Conservation (phyloP, 2,329 filamentous ascomycete species). For the Fusarium avenaceum region DNA sequence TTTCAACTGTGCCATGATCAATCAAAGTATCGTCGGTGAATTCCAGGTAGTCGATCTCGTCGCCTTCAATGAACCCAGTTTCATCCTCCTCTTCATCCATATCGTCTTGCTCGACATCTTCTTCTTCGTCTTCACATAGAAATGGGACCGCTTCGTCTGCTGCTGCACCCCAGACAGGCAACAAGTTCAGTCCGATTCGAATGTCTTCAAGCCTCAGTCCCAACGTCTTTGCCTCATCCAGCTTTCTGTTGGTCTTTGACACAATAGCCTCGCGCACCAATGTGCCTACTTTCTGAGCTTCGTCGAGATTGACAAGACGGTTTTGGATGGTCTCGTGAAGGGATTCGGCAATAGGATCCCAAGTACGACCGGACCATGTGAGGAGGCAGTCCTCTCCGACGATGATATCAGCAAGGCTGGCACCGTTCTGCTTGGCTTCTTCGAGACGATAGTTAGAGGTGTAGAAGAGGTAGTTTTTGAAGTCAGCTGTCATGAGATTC, state of each 20-base stretch:
- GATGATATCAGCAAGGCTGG: conserved; percentile 36
- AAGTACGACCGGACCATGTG: conserved; percentile 45
- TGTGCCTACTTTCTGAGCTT: conserved; percentile 34
- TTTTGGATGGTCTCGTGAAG: conserved; percentile 49
- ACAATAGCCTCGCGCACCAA: conserved; percentile 44
- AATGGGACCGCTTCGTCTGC: conserved; percentile 4
- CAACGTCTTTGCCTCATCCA: conserved; percentile 44
- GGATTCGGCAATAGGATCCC: conserved; percentile 45
- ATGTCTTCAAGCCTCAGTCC: conserved; percentile 44
- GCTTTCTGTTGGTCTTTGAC: conserved; percentile 46
- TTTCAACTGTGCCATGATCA: not conserved
- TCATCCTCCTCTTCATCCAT: not conserved
- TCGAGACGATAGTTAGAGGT: conserved; percentile 45
- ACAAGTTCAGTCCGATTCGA: conserved; percentile 45
- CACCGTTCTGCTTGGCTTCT: conserved; percentile 35
- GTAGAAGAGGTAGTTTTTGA: conserved; percentile 42
- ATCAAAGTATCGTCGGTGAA: not conserved
- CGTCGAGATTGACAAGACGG: conserved; percentile 36
- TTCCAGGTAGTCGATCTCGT: not conserved
- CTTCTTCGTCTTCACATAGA: not conserved
- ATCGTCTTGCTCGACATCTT: not conserved
- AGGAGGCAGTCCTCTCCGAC: conserved; percentile 52
- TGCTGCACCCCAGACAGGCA: conserved; percentile 49
- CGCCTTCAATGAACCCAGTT: no score
- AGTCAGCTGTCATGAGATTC: conserved; percentile 39